Base-by-base conservation (phyloP, 768 basidiomycete species). In the Erythrobasidium yunnanense region DNA sequence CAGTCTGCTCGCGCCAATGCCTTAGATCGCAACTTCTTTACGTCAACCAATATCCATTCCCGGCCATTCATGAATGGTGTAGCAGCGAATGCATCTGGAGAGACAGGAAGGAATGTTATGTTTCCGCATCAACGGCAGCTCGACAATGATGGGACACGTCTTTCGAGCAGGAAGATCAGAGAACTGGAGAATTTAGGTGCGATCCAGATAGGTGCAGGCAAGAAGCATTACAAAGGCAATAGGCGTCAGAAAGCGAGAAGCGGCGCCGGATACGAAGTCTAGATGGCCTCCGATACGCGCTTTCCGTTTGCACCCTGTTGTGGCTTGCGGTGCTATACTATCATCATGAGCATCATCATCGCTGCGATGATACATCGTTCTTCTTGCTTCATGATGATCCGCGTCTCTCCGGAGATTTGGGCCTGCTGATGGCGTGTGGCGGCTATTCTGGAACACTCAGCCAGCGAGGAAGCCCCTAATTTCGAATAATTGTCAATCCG, bases 221-320 rank as follows among this genome's bases (percentile, higher is more conserved):
- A 92, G 79, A 90, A 88, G 74, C 84, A 84, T 70, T 87, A 90
- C 79, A 95, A 90, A 77, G 87, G 85, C 77, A 81, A 77, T 85
- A 87, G 78, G 73, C 78, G 85, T 52, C 82, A 82, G 52, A 97
- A 97, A 78, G 87, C 92, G 76, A 80, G 93, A 68, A 90, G 89
- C 73, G 93, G 93, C 15, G 86, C 83, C 73, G 93, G 93, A 23
- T 97, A 96, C 71, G 93, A 95, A 22, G n/a, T n/a, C n/a, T n/a
- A n/a, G n/a, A n/a, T n/a, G n/a, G n/a, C n/a, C n/a, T n/a, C n/a
- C n/a, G n/a, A n/a, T n/a, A n/a, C n/a, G n/a, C n/a, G n/a, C n/a
- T n/a, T n/a, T n/a, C n/a, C n/a, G n/a, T n/a, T n/a, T n/a, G n/a
- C n/a, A n/a, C n/a, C n/a, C n/a, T n/a, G n/a, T n/a, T n/a, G n/a